Conservation (phyloP, 2,329 filamentous ascomycete genomes). For the Arthroderma sp. region DNA sequence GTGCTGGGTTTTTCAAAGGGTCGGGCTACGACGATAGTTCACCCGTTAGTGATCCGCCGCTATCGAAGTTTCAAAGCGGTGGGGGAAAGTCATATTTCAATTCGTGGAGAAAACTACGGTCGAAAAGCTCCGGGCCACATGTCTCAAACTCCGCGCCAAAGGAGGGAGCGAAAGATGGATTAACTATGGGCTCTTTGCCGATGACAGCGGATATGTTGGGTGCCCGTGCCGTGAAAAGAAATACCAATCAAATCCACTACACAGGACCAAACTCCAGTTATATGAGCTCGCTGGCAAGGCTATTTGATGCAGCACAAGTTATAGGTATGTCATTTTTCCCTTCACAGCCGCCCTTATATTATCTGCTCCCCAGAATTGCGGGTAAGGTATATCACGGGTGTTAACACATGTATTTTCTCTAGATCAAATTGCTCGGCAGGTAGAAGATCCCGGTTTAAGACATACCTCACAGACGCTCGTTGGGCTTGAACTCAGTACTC, state of each 20-base stretch:
- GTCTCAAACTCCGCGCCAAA: slow-evolving; percentile 20
- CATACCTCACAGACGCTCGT: slow-evolving; percentile 91
- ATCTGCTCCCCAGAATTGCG: no score
- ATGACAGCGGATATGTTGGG: slow-evolving; percentile 54
- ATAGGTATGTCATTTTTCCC: slow-evolving; percentile 52
- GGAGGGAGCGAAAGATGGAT: slow-evolving; percentile 44
- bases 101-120: slow-evolving; percentile 79
- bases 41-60: slow-evolving; percentile 21
- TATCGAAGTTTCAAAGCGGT: slow-evolving; percentile 42
- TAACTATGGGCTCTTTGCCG: slow-evolving; percentile 60
- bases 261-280: slow-evolving; percentile 78
- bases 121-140: slow-evolving; percentile 64
- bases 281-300: slow-evolving; percentile 74
- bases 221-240: slow-evolving; percentile 46
- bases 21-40: slow-evolving; percentile 37
- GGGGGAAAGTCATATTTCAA: slow-evolving; percentile 67
- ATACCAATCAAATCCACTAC: slow-evolving; percentile 48
- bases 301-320: slow-evolving; percentile 88
- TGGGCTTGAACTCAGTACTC: slow-evolving; percentile 80
- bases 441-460: slow-evolving; percentile 84
- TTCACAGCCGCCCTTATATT: slow-evolving; percentile 1
- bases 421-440: slow-evolving; percentile 94
- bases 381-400: no score
- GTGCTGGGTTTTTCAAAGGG: slow-evolving; percentile 60
- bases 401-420: slow-evolving; percentile 5